Evolutionary conservation across 2,329 filamentous ascomycete genomes (phyloP).

Genomic region (Achaetomium macrosporum): DNA sequence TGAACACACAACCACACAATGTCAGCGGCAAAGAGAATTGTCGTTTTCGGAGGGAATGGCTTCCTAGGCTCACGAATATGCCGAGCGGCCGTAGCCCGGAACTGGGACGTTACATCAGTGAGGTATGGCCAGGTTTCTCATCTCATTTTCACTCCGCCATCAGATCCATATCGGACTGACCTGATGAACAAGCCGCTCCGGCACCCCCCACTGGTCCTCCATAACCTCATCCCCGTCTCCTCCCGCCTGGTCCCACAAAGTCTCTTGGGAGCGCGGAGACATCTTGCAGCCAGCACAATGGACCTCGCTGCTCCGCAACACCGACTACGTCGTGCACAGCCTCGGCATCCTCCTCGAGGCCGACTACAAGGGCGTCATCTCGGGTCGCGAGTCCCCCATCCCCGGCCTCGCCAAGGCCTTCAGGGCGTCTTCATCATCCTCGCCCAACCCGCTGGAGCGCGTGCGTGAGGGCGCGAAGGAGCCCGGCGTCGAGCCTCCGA

Average conservation of each 20-base stretch:
- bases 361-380: slow-evolving; percentile 91
- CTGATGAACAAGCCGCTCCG: slow-evolving; percentile 64
- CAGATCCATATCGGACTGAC: slow-evolving; percentile 1
- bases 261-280: slow-evolving; percentile 84
- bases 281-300: slow-evolving; percentile 80
- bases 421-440: slow-evolving; percentile 35
- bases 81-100: slow-evolving; percentile 75
- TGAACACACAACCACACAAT: slow-evolving; percentile 37
- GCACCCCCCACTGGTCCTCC: slow-evolving; percentile 77
- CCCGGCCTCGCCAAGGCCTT: slow-evolving; percentile 75
- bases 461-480: slow-evolving; percentile 39
- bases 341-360: slow-evolving; percentile 96
- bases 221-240: slow-evolving; percentile 65
- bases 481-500: slow-evolving; percentile 40
- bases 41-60: slow-evolving; percentile 90
- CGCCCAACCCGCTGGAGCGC: slow-evolving; percentile 65
- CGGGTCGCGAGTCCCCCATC: slow-evolving; percentile 76
- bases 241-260: slow-evolving; percentile 74
- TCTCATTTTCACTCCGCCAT: neutral
- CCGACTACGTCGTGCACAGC: slow-evolving; percentile 83
- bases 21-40: slow-evolving; percentile 65
- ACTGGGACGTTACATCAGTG: slow-evolving; percentile 89
- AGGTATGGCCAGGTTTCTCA: slow-evolving; percentile 53
- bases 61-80: slow-evolving; percentile 88
- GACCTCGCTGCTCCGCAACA: slow-evolving; percentile 64